Evolutionary conservation across 1,284 basidiomycete species (phyloP), one percentile per base, ranked within the genome.

Genomic region (Neonothopanus nambi): DNA sequence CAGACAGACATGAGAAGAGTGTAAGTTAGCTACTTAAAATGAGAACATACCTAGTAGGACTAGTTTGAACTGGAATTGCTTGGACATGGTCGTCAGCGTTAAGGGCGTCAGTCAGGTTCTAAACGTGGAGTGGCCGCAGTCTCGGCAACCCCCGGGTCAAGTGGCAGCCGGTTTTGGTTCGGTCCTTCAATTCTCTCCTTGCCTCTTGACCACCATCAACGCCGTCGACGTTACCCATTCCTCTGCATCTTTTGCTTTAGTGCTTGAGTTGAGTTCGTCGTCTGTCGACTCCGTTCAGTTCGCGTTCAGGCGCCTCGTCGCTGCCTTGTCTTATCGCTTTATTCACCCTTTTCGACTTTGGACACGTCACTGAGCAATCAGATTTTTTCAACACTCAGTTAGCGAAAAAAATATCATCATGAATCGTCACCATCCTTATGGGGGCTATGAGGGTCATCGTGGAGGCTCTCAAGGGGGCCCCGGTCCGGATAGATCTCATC

Each of bases 51-150:
- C 93, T 57, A 96, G 83, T 37, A 96, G 82, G 54, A 96, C 93
- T 61, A 96, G 89, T 71, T 96, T 96, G 75, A 91, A 91, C 73
- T 91, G 89, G 61, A 80, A 88, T 70, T 91, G 89, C 69, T 89
- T 89, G 56, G 89, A 87, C 87, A 90, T 90, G 70, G 71, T 71
- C 64, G 68, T 56, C 41, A 26, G 45, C n/a, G 30, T 24, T 33
- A 33, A 37, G 46, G 33, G 33, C 20, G 48, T 24, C n/a, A 47
- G 51, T 26, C 52, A 54, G 55, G 23, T 54, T n/a, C n/a, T 38
- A 50, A 48, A 40, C 48, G 45, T 53, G 52, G 55, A 46, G 55
- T 54, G 52, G 17, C 52, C 49, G 44, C 40, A 43, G 36, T 48
- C 60, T 58, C 60, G 42, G 48, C 26, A 53, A 53, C 17, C 26